Conservation (phyloP, 805 yeast species). For the Ogataea polymorpha region DNA sequence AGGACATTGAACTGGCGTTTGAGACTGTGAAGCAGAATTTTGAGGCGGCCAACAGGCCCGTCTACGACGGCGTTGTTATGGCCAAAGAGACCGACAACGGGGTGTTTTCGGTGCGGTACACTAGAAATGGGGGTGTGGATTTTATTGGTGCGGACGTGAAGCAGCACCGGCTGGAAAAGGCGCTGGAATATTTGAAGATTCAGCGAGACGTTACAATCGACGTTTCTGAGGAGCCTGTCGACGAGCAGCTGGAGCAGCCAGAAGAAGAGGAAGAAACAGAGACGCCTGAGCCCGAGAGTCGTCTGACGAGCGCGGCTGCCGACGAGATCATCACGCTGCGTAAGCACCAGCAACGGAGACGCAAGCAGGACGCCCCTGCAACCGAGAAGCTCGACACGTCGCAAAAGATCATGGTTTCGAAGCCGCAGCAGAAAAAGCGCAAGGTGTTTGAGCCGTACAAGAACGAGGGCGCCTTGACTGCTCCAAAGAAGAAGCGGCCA, state of each 20-base stretch:
- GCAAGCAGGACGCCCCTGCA: conserved; percentile 5
- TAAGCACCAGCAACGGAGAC: conserved; percentile 27
- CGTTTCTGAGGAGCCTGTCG: conserved; percentile 1
- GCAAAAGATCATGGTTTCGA: conserved; percentile 23
- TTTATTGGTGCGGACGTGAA: conserved; percentile 11
- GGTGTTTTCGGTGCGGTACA: conserved; percentile 23
- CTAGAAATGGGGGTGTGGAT: conserved; percentile 16
- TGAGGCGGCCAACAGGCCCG: background rate
- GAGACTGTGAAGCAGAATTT: conserved; percentile 23
- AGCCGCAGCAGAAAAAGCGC: conserved; percentile 22
- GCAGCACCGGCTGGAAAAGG: conserved; percentile 18
- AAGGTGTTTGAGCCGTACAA: conserved; percentile 61
- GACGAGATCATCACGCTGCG: conserved; percentile 33
- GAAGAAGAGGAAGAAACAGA: conserved; percentile 13
- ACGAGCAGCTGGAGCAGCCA: background rate
- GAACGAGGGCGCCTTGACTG: conserved; percentile 25
- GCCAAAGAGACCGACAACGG: background rate
- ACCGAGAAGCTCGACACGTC: conserved; percentile 31
- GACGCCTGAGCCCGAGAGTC: conserved; percentile 9
- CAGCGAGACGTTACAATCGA: conserved; percentile 19
- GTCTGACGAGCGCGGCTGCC: conserved; percentile 9
- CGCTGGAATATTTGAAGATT: conserved; percentile 14
- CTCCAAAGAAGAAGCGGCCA: conserved; percentile 27
- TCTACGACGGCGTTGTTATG: background rate
- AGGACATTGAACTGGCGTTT: conserved; percentile 21